These are phyloP conservation scores for Eremomyces bilateralis DNA, from an alignment of 495 filamentous ascomycete genomes.

Conservation along the genomic window DNA sequence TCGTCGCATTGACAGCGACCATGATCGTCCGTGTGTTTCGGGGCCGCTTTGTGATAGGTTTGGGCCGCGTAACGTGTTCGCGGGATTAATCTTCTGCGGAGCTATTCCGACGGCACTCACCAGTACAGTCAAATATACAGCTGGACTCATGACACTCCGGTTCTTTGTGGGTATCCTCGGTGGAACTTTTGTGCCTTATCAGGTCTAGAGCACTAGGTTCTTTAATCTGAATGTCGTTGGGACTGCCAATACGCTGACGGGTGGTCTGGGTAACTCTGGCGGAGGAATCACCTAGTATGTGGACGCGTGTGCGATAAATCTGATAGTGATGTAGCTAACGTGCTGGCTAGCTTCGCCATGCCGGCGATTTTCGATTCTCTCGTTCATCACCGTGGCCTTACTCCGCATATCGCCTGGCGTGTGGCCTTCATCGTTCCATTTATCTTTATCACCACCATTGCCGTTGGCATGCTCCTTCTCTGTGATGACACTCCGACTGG, in stretches of 20 bases:
- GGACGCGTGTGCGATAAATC: too few relatives aligned
- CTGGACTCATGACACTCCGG: slow-evolving; percentile 53
- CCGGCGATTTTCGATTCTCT: slow-evolving; percentile 73
- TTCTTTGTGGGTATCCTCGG: slow-evolving; percentile 93
- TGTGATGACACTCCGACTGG: slow-evolving; percentile 76
- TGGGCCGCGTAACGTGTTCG: slow-evolving; percentile 66
- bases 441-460: slow-evolving; percentile 42
- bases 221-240: slow-evolving; percentile 93
- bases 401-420: slow-evolving; percentile 54
- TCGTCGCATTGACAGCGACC: slow-evolving; percentile 70
- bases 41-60: slow-evolving; percentile 72
- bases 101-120: slow-evolving; percentile 67
- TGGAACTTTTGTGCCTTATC: slow-evolving; percentile 79
- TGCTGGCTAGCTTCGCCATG: slow-evolving; percentile 96
- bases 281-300: slow-evolving; percentile 72
- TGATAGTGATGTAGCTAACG: too few relatives aligned
- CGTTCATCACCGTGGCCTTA: slow-evolving; percentile 35
- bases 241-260: slow-evolving; percentile 71
- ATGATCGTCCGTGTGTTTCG: too few relatives aligned
- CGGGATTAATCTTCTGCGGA: slow-evolving; percentile 48
- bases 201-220: slow-evolving; percentile 89
- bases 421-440: slow-evolving; percentile 70
- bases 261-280: slow-evolving; percentile 73
- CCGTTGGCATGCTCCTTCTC: slow-evolving; percentile 45
- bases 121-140: slow-evolving; percentile 45